Evolutionary conservation across 2,329 filamentous ascomycete genomes (phyloP).

Genomic region (Hypoxylon sp.): DNA sequence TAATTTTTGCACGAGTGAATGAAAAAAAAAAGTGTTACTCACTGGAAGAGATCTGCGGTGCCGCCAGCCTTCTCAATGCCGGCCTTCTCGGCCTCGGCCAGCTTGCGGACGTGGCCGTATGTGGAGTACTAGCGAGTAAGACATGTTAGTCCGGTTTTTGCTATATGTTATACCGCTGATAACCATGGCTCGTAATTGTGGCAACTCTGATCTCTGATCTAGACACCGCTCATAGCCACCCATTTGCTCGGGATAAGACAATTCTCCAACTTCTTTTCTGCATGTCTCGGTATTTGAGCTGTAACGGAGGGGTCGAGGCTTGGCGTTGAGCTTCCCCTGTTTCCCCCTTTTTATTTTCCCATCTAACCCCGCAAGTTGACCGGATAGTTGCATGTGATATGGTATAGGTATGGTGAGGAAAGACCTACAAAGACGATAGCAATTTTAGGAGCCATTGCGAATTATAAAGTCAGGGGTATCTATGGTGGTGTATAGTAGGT

Average conservation of each 20-base stretch:
- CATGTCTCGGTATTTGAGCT: conserved; percentile 17
- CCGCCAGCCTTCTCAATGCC: conserved; percentile 92
- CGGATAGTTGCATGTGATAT: conserved; percentile 6
- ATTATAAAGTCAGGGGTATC: conserved; percentile 27
- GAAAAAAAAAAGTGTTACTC: conserved; percentile 48
- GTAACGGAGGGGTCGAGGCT: conserved; percentile 15
- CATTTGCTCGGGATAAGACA: not conserved
- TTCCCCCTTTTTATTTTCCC: not conserved
- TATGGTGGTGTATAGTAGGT: conserved; percentile 2
- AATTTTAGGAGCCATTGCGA: conserved; percentile 50
- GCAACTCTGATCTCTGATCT: not conserved
- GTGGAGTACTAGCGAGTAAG: conserved; percentile 79
- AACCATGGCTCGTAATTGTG: not conserved
- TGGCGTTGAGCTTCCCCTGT: conserved; percentile 1
- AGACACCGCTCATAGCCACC: conserved; percentile 5
- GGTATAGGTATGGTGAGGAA: not conserved
- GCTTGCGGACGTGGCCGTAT: conserved; percentile 87
- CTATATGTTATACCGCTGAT: not conserved
- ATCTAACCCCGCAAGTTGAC: conserved; percentile 3
- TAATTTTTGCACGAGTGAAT: too few species aligned
- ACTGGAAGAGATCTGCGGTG: conserved; percentile 84
- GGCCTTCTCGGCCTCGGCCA: conserved; percentile 90
- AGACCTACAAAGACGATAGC: conserved; percentile 49
- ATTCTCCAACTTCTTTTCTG: not conserved
- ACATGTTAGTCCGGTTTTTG: conserved; percentile 34